phyloP scores from a whole-genome alignment of 2,329 filamentous ascomycete species.

The Coniella vitis region DNA sequence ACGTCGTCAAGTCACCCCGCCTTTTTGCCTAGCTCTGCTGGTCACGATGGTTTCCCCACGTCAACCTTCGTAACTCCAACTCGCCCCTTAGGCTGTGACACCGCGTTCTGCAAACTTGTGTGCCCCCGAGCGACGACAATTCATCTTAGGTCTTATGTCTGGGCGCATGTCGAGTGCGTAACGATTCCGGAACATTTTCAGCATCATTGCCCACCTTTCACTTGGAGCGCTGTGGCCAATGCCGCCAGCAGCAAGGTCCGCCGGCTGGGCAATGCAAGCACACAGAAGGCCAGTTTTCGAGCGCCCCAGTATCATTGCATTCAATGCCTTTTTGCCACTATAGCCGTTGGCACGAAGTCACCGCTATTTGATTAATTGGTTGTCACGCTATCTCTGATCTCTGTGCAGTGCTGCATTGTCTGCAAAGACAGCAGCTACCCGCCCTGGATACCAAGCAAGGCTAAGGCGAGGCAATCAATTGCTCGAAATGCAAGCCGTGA shows the following conservation, averaged over 20 bases:
- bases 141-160: neutral
- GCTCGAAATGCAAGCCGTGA: neutral
- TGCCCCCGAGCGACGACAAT: neutral
- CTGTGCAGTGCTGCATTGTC: neutral
- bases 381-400: neutral
- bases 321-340: no score
- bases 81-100: neutral
- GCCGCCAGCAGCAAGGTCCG: no score
- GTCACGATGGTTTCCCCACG: constrained; percentile 8
- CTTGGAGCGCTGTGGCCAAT: no score
- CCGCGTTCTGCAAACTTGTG: no score
- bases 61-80: neutral
- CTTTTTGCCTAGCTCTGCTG: constrained; percentile 9
- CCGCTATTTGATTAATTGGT: neutral
- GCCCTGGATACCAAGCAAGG: neutral
- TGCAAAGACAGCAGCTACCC: neutral
- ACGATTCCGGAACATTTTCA: no score
- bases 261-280: no score
- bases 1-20: constrained; percentile 7
- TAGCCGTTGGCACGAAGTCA: no score
- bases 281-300: no score
- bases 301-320: no score
- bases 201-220: no score
- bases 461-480: neutral
- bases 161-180: neutral